phyloP scores from a whole-genome alignment of 2,329 filamentous ascomycete genomes.

The Penicillium sp. region DNA sequence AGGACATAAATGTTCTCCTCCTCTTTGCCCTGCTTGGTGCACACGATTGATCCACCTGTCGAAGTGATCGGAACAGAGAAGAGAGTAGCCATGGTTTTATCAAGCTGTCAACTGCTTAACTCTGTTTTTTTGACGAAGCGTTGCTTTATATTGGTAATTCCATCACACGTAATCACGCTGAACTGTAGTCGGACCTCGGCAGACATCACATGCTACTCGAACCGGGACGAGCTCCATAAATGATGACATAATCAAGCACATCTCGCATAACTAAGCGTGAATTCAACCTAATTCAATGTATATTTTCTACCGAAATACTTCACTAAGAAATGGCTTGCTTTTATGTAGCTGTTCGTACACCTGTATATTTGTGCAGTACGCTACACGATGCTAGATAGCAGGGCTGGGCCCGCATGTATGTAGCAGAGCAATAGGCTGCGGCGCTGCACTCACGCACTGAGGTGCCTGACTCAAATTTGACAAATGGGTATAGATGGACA shows the following conservation, averaged over 20 bases:
- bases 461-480: too few species aligned
- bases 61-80: slow-evolving; percentile 64
- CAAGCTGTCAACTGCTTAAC: background rate
- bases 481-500: too few species aligned
- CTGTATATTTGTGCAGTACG: background rate
- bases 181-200: slow-evolving; percentile 21
- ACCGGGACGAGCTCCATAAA: background rate
- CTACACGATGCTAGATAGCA: too few species aligned
- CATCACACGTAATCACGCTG: background rate
- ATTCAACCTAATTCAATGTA: background rate
- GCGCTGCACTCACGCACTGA: too few species aligned
- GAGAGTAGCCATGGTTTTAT: slow-evolving; percentile 45
- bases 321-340: background rate
- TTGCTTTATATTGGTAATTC: background rate
- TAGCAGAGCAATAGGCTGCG: too few species aligned
- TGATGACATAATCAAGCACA: background rate
- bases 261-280: background rate
- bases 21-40: slow-evolving; percentile 51
- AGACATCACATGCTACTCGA: slow-evolving; percentile 19
- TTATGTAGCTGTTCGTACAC: background rate
- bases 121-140: background rate
- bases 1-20: slow-evolving; percentile 66
- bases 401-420: too few species aligned
- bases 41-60: slow-evolving; percentile 62
- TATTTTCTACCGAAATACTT: background rate